Conservation (phyloP, 2,329 filamentous ascomycete species). For the Alternaria burnsii region DNA sequence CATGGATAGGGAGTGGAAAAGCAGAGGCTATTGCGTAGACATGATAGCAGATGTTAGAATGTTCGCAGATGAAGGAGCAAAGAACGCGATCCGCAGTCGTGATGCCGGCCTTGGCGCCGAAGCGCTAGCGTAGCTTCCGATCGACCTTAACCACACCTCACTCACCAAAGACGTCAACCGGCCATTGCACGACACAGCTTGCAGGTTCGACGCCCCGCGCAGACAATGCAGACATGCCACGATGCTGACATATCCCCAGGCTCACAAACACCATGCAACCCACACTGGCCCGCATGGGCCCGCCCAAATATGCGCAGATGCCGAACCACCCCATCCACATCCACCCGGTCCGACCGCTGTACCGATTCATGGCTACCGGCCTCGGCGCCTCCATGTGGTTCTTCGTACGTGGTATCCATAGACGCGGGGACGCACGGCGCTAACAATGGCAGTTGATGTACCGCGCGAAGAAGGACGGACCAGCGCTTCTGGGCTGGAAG, state of each 20-base stretch:
- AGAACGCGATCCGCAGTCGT: constrained; percentile 28
- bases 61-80: constrained; percentile 24
- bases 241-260: constrained; percentile 26
- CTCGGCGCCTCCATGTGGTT: constrained; percentile 99
- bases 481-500: constrained; percentile 89
- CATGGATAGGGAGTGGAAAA: constrained; percentile 26
- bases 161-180: constrained; percentile 27
- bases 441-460: constrained; percentile 79
- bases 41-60: constrained; percentile 19
- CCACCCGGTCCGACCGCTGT: constrained; percentile 72
- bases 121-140: constrained; percentile 26
- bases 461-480: constrained; percentile 94
- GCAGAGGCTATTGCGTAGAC: constrained; percentile 27
- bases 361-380: constrained; percentile 85
- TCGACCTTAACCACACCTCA: constrained; percentile 38
- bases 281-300: constrained; percentile 44
- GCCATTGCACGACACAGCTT: constrained; percentile 43
- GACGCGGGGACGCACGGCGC: constrained; percentile 5
- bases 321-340: constrained; percentile 64
- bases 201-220: constrained; percentile 27
- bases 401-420: constrained; percentile 71
- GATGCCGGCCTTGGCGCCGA: constrained; percentile 28
- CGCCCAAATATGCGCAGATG: constrained; percentile 49
- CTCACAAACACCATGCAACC: constrained; percentile 38
- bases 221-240: neutral